Evolutionary conservation across 192 early-diverging fungal genomes (phyloP).

Genomic region (Mortierella hygrophila): DNA sequence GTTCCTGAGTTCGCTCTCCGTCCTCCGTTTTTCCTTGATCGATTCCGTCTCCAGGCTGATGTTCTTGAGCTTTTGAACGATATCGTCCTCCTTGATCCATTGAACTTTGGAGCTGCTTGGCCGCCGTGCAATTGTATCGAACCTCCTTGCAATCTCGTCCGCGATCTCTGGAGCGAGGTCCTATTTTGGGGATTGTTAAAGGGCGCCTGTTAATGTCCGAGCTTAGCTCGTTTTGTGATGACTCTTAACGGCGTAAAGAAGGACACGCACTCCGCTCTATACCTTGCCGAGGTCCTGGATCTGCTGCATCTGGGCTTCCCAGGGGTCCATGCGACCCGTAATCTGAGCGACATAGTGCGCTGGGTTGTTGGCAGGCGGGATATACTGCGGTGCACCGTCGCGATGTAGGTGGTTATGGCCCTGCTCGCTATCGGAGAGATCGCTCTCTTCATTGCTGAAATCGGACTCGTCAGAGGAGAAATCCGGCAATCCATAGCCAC

Average conservation of each 20-base stretch:
- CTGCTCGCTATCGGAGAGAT: slow-evolving; percentile 19
- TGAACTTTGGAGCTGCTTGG: not conserved
- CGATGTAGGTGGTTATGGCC: slow-evolving; percentile 3
- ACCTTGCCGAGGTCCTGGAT: slow-evolving; percentile 42
- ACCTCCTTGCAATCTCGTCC: slow-evolving; percentile 21
- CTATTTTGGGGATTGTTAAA: not conserved
- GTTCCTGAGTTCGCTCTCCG: slow-evolving; percentile 32
- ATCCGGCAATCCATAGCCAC: slow-evolving; percentile 34
- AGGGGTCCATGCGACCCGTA: slow-evolving; percentile 47
- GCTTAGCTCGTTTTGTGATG: no score
- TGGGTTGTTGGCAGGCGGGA: not conserved
- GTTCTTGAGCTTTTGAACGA: slow-evolving; percentile 16
- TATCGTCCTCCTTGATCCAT: slow-evolving; percentile 18
- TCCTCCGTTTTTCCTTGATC: slow-evolving; percentile 35
- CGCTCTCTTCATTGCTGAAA: not conserved
- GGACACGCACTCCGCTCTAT: not conserved
- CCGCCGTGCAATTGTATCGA: slow-evolving; percentile 4
- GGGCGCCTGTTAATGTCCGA: no score
- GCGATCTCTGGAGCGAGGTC: slow-evolving; percentile 11
- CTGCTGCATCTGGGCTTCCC: slow-evolving; percentile 34
- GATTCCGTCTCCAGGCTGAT: slow-evolving; percentile 26
- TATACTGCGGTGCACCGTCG: not conserved
- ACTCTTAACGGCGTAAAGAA: no score
- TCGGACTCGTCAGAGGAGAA: slow-evolving; percentile 26
- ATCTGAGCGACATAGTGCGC: slow-evolving; percentile 49